These are phyloP conservation scores for Tagetes erecta DNA, from an alignment of 129 eudicot genomes.

Conservation along the genomic window DNA sequence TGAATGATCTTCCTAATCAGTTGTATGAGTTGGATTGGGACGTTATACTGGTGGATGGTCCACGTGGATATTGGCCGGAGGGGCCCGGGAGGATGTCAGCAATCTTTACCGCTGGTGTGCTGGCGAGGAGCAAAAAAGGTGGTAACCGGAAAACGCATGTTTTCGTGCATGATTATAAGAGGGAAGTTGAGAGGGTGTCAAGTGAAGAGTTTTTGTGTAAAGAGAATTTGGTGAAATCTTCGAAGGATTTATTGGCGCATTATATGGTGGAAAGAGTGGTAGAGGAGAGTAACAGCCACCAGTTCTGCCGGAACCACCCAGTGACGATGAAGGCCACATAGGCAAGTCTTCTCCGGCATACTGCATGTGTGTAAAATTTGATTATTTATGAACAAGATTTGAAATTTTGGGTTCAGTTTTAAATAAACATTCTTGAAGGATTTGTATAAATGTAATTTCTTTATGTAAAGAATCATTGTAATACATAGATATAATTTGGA, in stretches of 20 bases:
- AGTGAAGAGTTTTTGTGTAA: constrained; percentile 93
- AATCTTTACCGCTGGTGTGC: constrained; percentile 85
- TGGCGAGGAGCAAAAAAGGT: constrained; percentile 85
- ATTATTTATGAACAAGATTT: constrained; percentile 38
- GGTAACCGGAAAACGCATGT: constrained; percentile 77
- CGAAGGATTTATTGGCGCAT: constrained; percentile 76
- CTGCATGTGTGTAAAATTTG: constrained; percentile 25
- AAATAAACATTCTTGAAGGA: constrained; percentile 22
- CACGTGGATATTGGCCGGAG: constrained; percentile 94
- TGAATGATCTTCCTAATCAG: constrained; percentile 92
- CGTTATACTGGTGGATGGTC: constrained; percentile 86
- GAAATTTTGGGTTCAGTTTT: constrained; percentile 36
- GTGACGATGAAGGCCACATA: constrained; percentile 21
- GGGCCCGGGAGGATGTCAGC: constrained; percentile 97
- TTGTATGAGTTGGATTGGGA: constrained; percentile 92
- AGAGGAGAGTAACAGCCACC: constrained; percentile 35
- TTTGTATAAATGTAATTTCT: constrained; percentile 25
- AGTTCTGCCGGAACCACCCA: constrained; percentile 59
- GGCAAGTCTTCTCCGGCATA: background rate
- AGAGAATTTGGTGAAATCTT: constrained; percentile 79
- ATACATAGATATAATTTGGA: background rate
- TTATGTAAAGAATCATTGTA: constrained; percentile 4
- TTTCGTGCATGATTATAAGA: constrained; percentile 83
- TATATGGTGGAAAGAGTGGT: constrained; percentile 82
- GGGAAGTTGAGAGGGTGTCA: constrained; percentile 66